A percentile compares a stretch with the other conserved stretches of the same genome.
Conservation (phyloP, 2,329 filamentous ascomycete genomes). For the Hymenoscyphus albidus region DNA sequence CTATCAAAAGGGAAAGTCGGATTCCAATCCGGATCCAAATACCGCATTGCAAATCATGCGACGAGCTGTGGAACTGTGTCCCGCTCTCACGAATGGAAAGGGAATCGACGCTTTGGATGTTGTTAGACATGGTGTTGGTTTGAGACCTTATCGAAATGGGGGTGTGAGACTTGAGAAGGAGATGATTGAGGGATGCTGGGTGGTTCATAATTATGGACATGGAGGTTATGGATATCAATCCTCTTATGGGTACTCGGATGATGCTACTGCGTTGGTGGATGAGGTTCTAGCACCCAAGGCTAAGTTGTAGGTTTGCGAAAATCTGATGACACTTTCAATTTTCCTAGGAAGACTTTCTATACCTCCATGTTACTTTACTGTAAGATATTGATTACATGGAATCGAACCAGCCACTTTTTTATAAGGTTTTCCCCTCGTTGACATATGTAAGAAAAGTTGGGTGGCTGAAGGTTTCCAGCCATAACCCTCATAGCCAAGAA, state of each 20-base stretch:
- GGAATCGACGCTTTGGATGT: conserved; percentile 61
- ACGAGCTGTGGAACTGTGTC: conserved; percentile 54
- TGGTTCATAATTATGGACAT: conserved; percentile 61
- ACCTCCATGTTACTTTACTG: too few relatives aligned
- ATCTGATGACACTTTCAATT: background rate
- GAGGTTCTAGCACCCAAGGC: conserved; percentile 37
- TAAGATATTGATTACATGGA: too few relatives aligned
- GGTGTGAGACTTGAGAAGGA: conserved; percentile 63
- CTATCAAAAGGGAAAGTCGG: conserved; percentile 62
- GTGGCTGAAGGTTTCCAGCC: too few relatives aligned
- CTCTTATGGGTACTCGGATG: conserved; percentile 66
- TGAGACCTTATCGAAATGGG: conserved; percentile 58
- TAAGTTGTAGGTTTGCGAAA: conserved; percentile 2
- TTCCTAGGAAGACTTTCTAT: background rate
- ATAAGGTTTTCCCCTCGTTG: too few relatives aligned
- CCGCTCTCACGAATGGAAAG: conserved; percentile 50
- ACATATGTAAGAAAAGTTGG: too few relatives aligned
- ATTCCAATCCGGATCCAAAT: conserved; percentile 58
- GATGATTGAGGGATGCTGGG: conserved; percentile 45
- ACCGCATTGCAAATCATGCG: conserved; percentile 66
- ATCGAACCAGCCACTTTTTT: too few relatives aligned
- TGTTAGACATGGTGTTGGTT: conserved; percentile 63
- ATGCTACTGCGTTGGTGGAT: conserved; percentile 62
- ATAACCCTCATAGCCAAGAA: too few relatives aligned
- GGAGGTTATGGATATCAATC: conserved; percentile 60